A percentile compares a stretch with the other conserved stretches of the same genome.
Conservation (phyloP, 2,329 filamentous ascomycete genomes). For the Passalora sequoiae region DNA sequence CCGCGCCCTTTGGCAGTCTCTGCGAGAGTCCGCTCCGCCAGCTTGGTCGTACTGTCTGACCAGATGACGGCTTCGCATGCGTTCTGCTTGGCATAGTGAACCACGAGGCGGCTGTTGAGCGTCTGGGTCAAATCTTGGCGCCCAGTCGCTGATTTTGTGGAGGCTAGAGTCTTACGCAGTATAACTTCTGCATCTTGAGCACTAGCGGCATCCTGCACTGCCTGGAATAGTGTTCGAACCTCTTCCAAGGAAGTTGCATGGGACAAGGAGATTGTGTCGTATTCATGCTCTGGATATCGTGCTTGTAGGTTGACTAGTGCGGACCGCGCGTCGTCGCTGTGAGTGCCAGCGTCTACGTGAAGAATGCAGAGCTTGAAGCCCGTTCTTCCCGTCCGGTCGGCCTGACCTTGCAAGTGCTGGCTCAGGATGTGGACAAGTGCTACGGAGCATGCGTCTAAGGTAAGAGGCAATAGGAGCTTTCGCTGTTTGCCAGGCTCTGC, state of each 20-base stretch:
- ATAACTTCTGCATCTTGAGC: slow-evolving; percentile 1
- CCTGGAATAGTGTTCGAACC: slow-evolving; percentile 10
- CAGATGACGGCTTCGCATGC: slow-evolving; percentile 69
- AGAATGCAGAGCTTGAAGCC: slow-evolving; percentile 62
- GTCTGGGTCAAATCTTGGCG: slow-evolving; percentile 67
- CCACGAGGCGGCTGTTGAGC: slow-evolving; percentile 66
- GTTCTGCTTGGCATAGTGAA: slow-evolving; percentile 56
- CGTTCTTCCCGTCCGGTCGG: slow-evolving; percentile 57
- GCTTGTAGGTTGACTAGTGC: slow-evolving; percentile 44
- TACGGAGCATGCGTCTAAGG: slow-evolving; percentile 75
- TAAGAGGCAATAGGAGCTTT: slow-evolving; percentile 71
- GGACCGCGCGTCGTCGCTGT: slow-evolving; percentile 35
- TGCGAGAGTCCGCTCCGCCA: slow-evolving; percentile 78
- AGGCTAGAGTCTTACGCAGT: slow-evolving; percentile 10
- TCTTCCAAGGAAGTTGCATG: slow-evolving; percentile 13
- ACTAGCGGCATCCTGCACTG: not conserved
- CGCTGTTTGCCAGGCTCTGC: slow-evolving; percentile 41
- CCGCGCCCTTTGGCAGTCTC: slow-evolving; percentile 90
- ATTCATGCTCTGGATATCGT: slow-evolving; percentile 59
- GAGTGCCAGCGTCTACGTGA: slow-evolving; percentile 39
- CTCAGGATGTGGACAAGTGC: slow-evolving; percentile 71
- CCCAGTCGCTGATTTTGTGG: slow-evolving; percentile 57
- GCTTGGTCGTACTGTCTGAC: slow-evolving; percentile 78
- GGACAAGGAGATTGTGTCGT: slow-evolving; percentile 13
- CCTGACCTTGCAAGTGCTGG: slow-evolving; percentile 61